Base-by-base conservation (phyloP, 2,329 filamentous ascomycete genomes). In the Herpotrichia juniperi region DNA sequence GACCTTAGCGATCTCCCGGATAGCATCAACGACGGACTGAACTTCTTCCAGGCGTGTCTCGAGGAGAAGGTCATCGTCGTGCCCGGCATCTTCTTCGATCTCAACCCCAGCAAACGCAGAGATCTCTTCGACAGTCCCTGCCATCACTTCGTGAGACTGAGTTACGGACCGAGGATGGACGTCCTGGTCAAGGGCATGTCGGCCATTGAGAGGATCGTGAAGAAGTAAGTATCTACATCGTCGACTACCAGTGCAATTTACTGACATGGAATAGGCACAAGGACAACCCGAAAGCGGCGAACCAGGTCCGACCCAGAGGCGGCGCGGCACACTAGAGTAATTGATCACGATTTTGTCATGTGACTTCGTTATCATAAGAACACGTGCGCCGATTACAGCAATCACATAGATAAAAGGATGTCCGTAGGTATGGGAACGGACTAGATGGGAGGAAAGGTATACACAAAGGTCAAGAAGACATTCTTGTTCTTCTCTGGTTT, bases 51-150 rank as follows among this genome's bases (percentile, higher is more conserved):
- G 73, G 92, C 92, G 25, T 94, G 94, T 70, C 79, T 97, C 39
- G 86, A 90, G 68, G 92, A 97, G 80, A 96, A 96, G 82, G 91
- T 96, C 61, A 97, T 97, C 68, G 92, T 97, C 16, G 93, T 97
- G 4, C 93, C 93, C 0, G 93, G 93, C 54, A 97, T 97, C 74
- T 97, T 97, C 83, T 97, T 97, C 73, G 93, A 97, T 68, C 77
- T 97, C 59, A 97, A 97, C 78, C 93, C 93, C 3, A 88, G 89
- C 30, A 89, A 91, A 73, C 84, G 93, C 59, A 83, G 93, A 71
- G 93, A 97, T 74, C 76, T 97, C 62, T 97, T 97, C 62, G 93
- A 97, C 77, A 91, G 86, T 62, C 93, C 93, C 53, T 97, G 93
- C 76, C 93, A 97, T 76, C 78, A 76, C 57, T 76, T 74, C 60